Base-by-base conservation (phyloP, 768 basidiomycete genomes). In the Astraeus odoratus region DNA sequence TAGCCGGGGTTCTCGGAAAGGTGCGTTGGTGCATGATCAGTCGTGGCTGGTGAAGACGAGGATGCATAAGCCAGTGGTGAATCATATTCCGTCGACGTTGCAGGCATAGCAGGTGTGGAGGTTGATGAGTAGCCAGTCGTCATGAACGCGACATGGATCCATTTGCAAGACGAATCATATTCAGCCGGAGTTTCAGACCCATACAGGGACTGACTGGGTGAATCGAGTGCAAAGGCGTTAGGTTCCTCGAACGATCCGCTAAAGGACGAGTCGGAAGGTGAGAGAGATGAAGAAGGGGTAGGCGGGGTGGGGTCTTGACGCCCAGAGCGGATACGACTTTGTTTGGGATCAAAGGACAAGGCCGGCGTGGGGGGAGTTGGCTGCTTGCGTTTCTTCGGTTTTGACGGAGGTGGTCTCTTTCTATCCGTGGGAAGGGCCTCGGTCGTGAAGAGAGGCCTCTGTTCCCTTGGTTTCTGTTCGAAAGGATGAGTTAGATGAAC, bases 331-430 rank as follows among this genome's bases (percentile, higher is more conserved):
- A 64, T 35, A 15, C 15, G 20, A 9, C n/a, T 52, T 24, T 40
- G 1, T 16, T 25, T 44, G 38, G 63, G 63, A 47, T 53, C 3
- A 29, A 53, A 66, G 16, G 48, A 3, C 3, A 58, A 13, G 33
- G 16, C 35, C 6, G 63, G 51, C 13, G 47, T 64, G 16, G 48
- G 29, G 16, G 63, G 63, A 5, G 20, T 0, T 9, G 16, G 1
- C 15, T 39, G 54, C 49, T 50, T 66, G 53, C 63, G 63, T 45
- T 45, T 55, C 43, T 53, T 65, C 13, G 13, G 34, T 25, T 49
- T 42, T 56, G 5, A 42, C 6, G 3, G 37, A 4, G 43, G 39
- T 34, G 23, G 64, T 51, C n/a, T 64, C 50, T 57, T 53, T 48
- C 61, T 59, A 20, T 52, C 47, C 16, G 46, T 39, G 35, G 51